Percentiles rank a stretch among this genome's conserved stretches.
phyloP scores from a whole-genome alignment of 1,284 basidiomycete species.

The Fistulina hepatica region DNA sequence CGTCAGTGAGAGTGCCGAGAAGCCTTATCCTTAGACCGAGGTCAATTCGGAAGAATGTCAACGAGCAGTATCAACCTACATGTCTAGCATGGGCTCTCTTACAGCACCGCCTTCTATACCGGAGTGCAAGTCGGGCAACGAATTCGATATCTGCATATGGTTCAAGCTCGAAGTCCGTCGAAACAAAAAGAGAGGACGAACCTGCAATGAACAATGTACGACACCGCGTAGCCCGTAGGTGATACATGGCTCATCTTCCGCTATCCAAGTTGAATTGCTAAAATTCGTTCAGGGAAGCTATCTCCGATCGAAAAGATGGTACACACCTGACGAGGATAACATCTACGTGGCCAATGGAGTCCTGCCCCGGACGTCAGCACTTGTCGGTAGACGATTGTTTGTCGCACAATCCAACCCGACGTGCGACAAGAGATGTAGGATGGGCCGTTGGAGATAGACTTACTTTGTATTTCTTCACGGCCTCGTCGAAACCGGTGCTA shows the following conservation, averaged over 20 bases:
- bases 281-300: constrained; percentile 1
- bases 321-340: constrained; percentile 72
- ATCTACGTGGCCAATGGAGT: constrained; percentile 74
- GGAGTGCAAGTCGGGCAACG: constrained; percentile 72
- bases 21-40: constrained; percentile 57
- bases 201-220: constrained; percentile 71
- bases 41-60: background rate
- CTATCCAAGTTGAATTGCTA: constrained; percentile 96
- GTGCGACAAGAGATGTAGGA: background rate
- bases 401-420: background rate
- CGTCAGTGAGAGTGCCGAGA: constrained; percentile 61
- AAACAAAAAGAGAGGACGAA: constrained; percentile 19
- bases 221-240: constrained; percentile 94
- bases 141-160: constrained; percentile 44
- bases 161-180: background rate
- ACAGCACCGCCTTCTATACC: constrained; percentile 89
- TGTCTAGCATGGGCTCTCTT: constrained; percentile 86
- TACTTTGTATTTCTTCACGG: constrained; percentile 70
- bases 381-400: constrained; percentile 4
- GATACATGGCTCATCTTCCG: constrained; percentile 88
- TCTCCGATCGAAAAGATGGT: background rate
- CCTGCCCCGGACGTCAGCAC: no score
- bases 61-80: constrained; percentile 35
- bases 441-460: constrained; percentile 7
- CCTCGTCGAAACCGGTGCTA: constrained; percentile 72